These are phyloP conservation scores for Zygoascus biomembranicola DNA, from an alignment of 805 yeast species.

Conservation along the genomic window DNA sequence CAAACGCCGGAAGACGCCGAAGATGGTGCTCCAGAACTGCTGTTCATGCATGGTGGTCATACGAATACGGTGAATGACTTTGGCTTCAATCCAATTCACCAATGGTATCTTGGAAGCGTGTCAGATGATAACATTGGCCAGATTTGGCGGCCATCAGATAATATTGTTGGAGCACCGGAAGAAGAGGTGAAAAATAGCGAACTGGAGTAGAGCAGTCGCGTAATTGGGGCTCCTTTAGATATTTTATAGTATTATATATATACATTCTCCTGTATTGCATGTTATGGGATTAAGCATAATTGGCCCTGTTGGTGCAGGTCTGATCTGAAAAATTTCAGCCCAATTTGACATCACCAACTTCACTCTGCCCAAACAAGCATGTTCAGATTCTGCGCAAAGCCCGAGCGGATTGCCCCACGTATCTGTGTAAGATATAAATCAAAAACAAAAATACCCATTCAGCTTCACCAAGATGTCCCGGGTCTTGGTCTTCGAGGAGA, in stretches of 20 bases:
- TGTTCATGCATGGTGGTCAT: constrained; percentile 84
- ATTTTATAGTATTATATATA: too few species aligned
- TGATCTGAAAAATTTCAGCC: not conserved
- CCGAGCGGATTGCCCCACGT: not conserved
- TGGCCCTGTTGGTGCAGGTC: not conserved
- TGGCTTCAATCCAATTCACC: constrained; percentile 55
- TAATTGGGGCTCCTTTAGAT: not conserved
- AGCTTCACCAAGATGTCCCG: constrained; percentile 60
- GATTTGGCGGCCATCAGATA: constrained; percentile 62
- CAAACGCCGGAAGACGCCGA: constrained; percentile 48
- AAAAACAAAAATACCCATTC: constrained; percentile 43
- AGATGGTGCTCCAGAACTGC: constrained; percentile 67
- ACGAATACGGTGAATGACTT: constrained; percentile 59
- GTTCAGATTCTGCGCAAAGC: not conserved
- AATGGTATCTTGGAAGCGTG: constrained; percentile 53
- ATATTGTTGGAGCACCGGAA: constrained; percentile 22
- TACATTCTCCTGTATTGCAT: too few species aligned
- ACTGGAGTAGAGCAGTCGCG: not conserved
- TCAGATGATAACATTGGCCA: constrained; percentile 73
- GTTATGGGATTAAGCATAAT: too few species aligned
- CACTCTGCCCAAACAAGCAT: not conserved
- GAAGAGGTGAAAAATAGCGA: not conserved
- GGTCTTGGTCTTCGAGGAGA: constrained; percentile 64
- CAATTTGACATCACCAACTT: not conserved
- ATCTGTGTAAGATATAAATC: constrained; percentile 1